Percentiles rank a stretch among this genome's conserved stretches.
These are phyloP conservation scores for Camelina hispida DNA, from an alignment of 345 rosid genomes.

Conservation along the genomic window DNA sequence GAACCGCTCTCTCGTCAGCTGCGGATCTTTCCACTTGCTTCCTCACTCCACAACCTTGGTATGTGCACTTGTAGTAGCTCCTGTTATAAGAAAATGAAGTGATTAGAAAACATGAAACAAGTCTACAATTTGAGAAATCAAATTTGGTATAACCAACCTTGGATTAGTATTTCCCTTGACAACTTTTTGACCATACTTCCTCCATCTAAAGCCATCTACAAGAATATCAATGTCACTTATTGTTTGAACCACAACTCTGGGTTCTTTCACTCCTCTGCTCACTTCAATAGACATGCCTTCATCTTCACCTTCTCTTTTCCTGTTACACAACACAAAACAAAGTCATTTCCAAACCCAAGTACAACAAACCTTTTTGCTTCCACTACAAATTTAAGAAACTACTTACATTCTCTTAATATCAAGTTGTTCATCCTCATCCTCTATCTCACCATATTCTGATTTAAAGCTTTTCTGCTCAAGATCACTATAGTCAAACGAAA, in stretches of 20 bases:
- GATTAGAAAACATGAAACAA: conserved; percentile 32
- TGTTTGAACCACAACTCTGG: conserved; percentile 95
- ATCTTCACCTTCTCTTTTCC: conserved; percentile 78
- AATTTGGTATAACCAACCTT: conserved; percentile 50
- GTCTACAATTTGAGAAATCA: not conserved
- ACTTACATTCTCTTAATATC: conserved; percentile 89
- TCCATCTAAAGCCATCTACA: conserved; percentile 96
- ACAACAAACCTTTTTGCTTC: conserved; percentile 1
- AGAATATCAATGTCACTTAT: conserved; percentile 95
- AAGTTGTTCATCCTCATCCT: conserved; percentile 76
- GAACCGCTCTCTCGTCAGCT: conserved; percentile 84
- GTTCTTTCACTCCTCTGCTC: conserved; percentile 90
- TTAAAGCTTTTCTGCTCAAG: conserved; percentile 67
- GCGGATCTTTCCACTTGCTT: conserved; percentile 98
- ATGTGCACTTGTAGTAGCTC: conserved; percentile 97
- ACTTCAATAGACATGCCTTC: conserved; percentile 82
- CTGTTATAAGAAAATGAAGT: conserved; percentile 43
- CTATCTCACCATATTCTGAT: conserved; percentile 65
- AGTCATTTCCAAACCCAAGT: conserved; percentile 14
- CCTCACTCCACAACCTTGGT: conserved; percentile 80
- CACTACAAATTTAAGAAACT: not conserved
- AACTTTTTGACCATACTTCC: conserved; percentile 98
- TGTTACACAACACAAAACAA: conserved; percentile 38
- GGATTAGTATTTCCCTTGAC: conserved; percentile 99
- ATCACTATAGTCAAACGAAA: conserved; percentile 73